phyloP scores from a whole-genome alignment of 148 eudicot species.

The Hydrangea macrophylla region DNA sequence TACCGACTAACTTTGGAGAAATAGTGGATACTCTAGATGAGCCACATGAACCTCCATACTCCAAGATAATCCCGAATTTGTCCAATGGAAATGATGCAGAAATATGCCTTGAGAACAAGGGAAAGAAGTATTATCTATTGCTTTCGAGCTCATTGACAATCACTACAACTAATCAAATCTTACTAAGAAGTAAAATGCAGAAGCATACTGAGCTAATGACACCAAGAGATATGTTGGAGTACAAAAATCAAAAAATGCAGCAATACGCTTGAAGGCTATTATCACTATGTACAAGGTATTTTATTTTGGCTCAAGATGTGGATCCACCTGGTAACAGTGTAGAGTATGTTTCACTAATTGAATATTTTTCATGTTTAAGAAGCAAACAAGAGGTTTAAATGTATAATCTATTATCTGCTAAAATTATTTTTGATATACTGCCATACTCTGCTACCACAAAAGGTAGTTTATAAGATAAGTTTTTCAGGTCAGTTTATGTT shows the following conservation, averaged over 20 bases:
- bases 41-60: constrained; percentile 55
- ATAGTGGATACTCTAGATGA: constrained; percentile 44
- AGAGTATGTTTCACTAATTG: neutral
- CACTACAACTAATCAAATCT: neutral
- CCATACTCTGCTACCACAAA: too few relatives aligned
- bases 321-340: neutral
- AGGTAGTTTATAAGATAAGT: too few relatives aligned
- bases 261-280: neutral
- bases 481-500: neutral
- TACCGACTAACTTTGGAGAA: constrained; percentile 24
- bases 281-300: neutral
- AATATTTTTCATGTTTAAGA: neutral
- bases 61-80: constrained; percentile 52
- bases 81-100: constrained; percentile 45
- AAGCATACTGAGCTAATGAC: neutral
- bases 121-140: constrained; percentile 11
- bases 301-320: neutral
- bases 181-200: neutral
- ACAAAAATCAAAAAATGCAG: neutral
- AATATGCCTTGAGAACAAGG: constrained; percentile 37
- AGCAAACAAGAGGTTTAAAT: neutral
- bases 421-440: too few relatives aligned
- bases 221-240: neutral
- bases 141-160: neutral
- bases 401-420: too few relatives aligned